Conservation (phyloP, 129 eudicot species). For the Artemisia annua region DNA sequence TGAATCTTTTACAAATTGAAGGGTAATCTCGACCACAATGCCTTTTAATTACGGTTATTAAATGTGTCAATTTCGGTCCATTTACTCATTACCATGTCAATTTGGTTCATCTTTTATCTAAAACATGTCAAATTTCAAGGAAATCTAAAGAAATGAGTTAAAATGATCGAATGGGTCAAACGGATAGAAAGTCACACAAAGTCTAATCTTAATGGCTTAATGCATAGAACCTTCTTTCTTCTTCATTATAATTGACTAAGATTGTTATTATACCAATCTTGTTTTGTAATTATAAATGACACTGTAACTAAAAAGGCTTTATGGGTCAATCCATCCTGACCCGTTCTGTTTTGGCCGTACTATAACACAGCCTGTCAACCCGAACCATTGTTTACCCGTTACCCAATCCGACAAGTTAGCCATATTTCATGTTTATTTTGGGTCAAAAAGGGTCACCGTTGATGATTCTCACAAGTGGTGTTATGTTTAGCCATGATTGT, state of each 20-base stretch:
- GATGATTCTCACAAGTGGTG: not conserved
- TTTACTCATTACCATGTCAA: not conserved
- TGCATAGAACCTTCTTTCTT: not conserved
- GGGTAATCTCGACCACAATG: not conserved
- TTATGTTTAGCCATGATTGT: slow-evolving; percentile 4
- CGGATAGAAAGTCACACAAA: not conserved
- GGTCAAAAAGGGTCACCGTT: not conserved
- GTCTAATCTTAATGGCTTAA: not conserved
- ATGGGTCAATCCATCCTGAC: not conserved
- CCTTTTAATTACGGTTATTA: not conserved
- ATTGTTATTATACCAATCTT: not conserved
- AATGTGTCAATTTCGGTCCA: not conserved
- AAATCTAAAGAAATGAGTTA: not conserved
- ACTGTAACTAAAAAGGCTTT: not conserved
- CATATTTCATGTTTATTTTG: too few species aligned
- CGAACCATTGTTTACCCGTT: too few species aligned
- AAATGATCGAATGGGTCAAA: not conserved
- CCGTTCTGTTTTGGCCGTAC: not conserved
- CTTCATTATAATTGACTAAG: not conserved
- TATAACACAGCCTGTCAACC: too few species aligned
- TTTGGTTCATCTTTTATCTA: not conserved
- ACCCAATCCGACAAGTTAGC: too few species aligned
- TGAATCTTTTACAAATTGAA: not conserved
- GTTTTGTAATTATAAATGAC: not conserved
- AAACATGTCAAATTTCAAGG: not conserved